Base-by-base conservation (phyloP, 768 basidiomycete species). In the Scleroderma citrinum region DNA sequence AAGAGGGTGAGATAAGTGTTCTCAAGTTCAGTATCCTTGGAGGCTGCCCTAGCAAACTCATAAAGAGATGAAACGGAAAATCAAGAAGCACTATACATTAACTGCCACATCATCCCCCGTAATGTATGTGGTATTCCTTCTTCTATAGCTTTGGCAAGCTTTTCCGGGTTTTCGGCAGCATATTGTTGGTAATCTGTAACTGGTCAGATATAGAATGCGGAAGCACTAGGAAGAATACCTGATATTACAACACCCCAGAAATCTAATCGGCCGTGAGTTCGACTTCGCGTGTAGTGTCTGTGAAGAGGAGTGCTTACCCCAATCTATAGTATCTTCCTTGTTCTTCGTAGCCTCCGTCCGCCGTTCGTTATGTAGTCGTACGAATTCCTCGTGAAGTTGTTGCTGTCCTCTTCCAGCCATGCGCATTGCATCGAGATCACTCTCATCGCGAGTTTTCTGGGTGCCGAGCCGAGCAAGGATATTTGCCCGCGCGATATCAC, bases 231-330 rank as follows among this genome's bases (percentile, higher is more conserved):
- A 19, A 17, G 56, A 70, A 36, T 59, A 87, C 89, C 89, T 56
- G 87, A 89, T 62, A 97, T 86, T 2, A 99, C 94, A 10, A 76
- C 79, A 1, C 93, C 94, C 96, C 96, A 96, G 70, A 98, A 96
- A 57, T 87, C 90, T 93, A 55, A 49, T 44, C 32, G 14, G 21
- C 17, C 23, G 21, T 34, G n/a, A 44, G 30, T 44, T 32, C 30
- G n/a, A 35, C 34, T 29, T 29, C 26, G 26, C 31, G 30, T 43
- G 12, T 24, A 59, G 37, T 63, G 53, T 29, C 36, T 3, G 31
- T 11, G 16, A 6, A 17, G 36, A 26, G 31, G 35, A 19, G 5
- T 30, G 32, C 76, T 50, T 59, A 89, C 89, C 83, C 90, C 88
- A 92, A 59, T 91, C 87, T 57, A 90, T 85, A 44, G 66, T 63